phyloP scores from a whole-genome alignment of 495 filamentous ascomycete species.

The Xylaria grammica region DNA sequence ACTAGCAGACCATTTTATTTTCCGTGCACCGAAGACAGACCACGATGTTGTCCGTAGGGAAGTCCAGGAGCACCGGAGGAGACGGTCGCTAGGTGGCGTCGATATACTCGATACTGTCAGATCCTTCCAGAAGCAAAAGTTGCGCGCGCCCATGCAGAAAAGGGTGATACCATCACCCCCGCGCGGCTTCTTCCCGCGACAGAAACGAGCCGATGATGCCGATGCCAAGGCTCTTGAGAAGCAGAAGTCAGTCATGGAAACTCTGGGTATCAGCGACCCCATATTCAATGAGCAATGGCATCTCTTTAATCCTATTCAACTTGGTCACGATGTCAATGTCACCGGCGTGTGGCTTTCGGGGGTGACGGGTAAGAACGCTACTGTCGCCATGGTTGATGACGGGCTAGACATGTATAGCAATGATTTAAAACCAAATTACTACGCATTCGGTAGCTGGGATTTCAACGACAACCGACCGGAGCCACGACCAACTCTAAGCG shows the following conservation, averaged over 20 bases:
- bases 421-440: constrained; percentile 90
- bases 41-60: constrained; percentile 66
- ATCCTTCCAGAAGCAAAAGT: constrained; percentile 80
- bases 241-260: constrained; percentile 65
- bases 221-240: constrained; percentile 57
- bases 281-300: constrained; percentile 97
- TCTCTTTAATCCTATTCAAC: constrained; percentile 79
- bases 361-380: constrained; percentile 88
- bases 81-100: constrained; percentile 56
- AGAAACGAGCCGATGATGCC: constrained; percentile 34
- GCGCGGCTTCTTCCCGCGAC: constrained; percentile 18
- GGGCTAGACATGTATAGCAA: constrained; percentile 97
- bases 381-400: constrained; percentile 93
- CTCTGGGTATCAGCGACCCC: constrained; percentile 80
- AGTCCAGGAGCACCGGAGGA: constrained; percentile 64
- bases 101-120: constrained; percentile 74
- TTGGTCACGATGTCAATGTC: constrained; percentile 93
- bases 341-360: constrained; percentile 89
- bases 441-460: constrained; percentile 88
- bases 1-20: constrained; percentile 82
- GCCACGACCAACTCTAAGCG: constrained; percentile 76
- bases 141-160: constrained; percentile 75
- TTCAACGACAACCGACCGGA: constrained; percentile 85
- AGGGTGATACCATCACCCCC: constrained; percentile 61
- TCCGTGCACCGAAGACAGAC: constrained; percentile 68